Conservation (phyloP, 2,329 filamentous ascomycete species). For the Aureobasidium vineae region DNA sequence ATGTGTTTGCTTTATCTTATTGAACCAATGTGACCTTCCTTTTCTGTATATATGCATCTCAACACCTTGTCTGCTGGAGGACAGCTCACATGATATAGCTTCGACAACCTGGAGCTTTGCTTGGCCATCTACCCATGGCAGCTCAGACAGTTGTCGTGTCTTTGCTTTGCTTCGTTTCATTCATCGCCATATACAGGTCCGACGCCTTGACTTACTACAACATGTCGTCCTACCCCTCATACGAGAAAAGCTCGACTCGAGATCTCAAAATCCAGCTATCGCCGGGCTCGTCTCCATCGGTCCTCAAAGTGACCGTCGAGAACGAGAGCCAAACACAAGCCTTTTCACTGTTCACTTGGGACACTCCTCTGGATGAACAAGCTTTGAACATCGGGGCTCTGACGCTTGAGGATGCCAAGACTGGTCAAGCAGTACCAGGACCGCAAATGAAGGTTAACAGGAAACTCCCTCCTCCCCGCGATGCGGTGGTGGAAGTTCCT, state of each 20-base stretch:
- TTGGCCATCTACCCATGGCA: not conserved
- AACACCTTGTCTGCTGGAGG: not conserved
- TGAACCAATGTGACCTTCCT: not conserved
- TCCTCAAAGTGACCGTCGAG: conserved; percentile 39
- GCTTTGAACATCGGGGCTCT: conserved; percentile 43
- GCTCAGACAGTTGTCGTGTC: not conserved
- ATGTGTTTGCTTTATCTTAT: not conserved
- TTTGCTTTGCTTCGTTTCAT: not conserved
- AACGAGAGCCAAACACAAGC: conserved; percentile 39
- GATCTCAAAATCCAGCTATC: conserved; percentile 21
- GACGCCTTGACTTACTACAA: not conserved
- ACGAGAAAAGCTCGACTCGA: not conserved
- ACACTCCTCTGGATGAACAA: conserved; percentile 42
- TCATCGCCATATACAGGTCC: not conserved
- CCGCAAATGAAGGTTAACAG: conserved; percentile 40
- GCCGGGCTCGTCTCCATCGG: conserved; percentile 26
- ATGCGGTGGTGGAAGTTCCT: conserved; percentile 39
- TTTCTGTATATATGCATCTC: not conserved
- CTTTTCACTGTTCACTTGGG: conserved; percentile 43
- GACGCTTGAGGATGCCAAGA: conserved; percentile 35
- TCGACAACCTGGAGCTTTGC: not conserved
- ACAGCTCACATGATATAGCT: not conserved
- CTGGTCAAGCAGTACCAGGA: conserved; percentile 36
- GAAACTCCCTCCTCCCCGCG: conserved; percentile 40
- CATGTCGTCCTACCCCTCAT: not conserved